Percentiles rank a stretch among this genome's conserved stretches.
phyloP scores from a whole-genome alignment of 768 basidiomycete species.

The Nidula microcarpa region DNA sequence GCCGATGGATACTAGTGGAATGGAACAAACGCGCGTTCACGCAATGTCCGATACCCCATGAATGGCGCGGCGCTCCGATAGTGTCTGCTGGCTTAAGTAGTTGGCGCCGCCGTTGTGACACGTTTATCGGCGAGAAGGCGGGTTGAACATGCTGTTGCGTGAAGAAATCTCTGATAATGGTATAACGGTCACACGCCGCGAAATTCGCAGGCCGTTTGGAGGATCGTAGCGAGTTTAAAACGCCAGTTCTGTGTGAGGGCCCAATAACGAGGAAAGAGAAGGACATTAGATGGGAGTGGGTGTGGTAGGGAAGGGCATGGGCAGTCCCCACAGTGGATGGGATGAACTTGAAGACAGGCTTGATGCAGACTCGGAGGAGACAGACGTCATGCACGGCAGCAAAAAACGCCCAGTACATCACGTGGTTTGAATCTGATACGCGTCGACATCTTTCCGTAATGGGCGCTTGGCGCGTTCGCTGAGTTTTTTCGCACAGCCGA shows the following conservation, averaged over 20 bases:
- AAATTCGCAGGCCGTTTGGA: background rate
- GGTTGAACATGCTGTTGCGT: constrained; percentile 20
- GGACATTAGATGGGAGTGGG: background rate
- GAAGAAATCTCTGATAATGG: constrained; percentile 56
- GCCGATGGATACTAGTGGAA: background rate
- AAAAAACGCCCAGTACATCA: too few species aligned
- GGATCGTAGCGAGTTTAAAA: background rate
- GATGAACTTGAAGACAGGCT: too few species aligned
- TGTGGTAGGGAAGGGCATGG: background rate
- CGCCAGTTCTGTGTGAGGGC: background rate
- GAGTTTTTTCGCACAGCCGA: too few species aligned
- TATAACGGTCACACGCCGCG: constrained; percentile 52
- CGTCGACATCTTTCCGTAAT: too few species aligned
- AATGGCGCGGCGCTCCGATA: background rate
- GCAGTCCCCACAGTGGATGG: background rate
- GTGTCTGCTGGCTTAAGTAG: too few species aligned
- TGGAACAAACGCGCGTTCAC: background rate
- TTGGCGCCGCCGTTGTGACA: too few species aligned
- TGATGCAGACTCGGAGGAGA: too few species aligned
- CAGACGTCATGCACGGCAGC: too few species aligned
- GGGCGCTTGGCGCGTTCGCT: too few species aligned
- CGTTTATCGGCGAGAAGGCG: too few species aligned
- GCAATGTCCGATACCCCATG: background rate
- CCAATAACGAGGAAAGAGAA: background rate
- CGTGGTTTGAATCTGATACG: too few species aligned